Percentiles rank a stretch among this genome's conserved stretches.
Evolutionary conservation across 208 protist species (phyloP).

Genomic region (Giardia muris): DNA sequence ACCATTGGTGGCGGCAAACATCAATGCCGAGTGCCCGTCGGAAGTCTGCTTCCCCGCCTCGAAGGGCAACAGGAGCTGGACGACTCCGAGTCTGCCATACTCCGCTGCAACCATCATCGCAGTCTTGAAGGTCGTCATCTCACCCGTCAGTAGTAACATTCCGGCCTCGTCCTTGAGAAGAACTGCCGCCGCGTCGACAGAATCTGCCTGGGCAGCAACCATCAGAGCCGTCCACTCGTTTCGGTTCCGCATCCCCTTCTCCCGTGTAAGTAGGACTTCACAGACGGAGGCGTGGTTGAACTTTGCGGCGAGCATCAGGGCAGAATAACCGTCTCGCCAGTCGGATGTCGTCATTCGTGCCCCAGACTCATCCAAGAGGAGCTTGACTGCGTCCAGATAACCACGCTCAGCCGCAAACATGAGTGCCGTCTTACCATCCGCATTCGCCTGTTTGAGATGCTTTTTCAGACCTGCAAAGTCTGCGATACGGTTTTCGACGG

Average conservation of each 20-base stretch:
- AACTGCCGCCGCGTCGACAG: not conserved
- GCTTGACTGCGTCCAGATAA: not conserved
- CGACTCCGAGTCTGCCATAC: not conserved
- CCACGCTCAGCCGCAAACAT: not conserved
- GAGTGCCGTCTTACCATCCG: not conserved
- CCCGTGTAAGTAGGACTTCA: not conserved
- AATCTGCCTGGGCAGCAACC: not conserved
- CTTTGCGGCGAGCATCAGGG: not conserved
- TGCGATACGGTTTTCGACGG: not conserved
- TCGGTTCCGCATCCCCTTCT: not conserved
- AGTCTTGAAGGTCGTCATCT: not conserved
- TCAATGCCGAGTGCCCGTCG: not conserved
- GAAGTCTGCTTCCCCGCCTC: not conserved
- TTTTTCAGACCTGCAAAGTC: not conserved
- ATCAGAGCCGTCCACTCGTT: not conserved
- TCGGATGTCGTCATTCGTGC: not conserved
- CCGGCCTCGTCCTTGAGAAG: not conserved
- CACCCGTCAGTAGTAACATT: not conserved
- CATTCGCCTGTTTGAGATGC: not conserved
- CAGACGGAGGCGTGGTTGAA: not conserved
- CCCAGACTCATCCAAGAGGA: not conserved
- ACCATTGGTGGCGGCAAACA: not conserved
- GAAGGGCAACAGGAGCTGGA: not conserved
- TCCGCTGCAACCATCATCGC: not conserved
- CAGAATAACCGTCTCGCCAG: not conserved